Evolutionary conservation across 2,329 filamentous ascomycete species (phyloP).

Genomic region (Tolypocladium album): DNA sequence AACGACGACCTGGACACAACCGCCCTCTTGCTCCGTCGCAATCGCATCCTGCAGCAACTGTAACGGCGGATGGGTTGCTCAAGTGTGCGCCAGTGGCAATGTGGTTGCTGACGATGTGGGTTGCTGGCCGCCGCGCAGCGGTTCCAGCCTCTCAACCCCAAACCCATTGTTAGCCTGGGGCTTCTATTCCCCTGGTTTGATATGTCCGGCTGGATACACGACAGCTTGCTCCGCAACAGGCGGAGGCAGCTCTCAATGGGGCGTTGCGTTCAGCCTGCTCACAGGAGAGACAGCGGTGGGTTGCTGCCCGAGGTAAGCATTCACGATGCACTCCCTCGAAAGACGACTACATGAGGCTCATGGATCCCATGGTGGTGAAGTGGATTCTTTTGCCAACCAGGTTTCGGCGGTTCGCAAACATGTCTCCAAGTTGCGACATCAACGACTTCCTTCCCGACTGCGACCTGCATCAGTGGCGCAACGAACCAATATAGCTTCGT

Average conservation of each 20-base stretch:
- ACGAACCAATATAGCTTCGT: background rate
- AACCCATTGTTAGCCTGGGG: background rate
- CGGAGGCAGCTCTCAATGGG: background rate
- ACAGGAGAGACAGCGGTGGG: background rate
- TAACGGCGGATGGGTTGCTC: background rate
- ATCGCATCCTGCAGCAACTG: background rate
- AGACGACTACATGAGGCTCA: background rate
- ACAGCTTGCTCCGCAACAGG: background rate
- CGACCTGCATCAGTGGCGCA: background rate
- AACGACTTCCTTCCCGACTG: background rate
- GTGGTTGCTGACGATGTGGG: background rate
- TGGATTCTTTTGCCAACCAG: background rate
- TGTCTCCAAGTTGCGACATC: background rate
- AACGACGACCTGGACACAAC: background rate
- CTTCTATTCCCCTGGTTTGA: background rate
- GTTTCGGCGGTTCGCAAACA: background rate
- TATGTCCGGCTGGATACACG: background rate
- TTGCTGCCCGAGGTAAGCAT: background rate
- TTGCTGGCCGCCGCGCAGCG: background rate
- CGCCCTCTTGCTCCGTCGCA: background rate
- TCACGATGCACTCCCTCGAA: background rate
- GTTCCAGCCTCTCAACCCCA: background rate
- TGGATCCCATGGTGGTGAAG: background rate
- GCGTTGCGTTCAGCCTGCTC: background rate
- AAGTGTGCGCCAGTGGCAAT: background rate